These are phyloP conservation scores for Aspergillus costaricaensis DNA, from an alignment of 2,329 filamentous ascomycete species.

Conservation along the genomic window DNA sequence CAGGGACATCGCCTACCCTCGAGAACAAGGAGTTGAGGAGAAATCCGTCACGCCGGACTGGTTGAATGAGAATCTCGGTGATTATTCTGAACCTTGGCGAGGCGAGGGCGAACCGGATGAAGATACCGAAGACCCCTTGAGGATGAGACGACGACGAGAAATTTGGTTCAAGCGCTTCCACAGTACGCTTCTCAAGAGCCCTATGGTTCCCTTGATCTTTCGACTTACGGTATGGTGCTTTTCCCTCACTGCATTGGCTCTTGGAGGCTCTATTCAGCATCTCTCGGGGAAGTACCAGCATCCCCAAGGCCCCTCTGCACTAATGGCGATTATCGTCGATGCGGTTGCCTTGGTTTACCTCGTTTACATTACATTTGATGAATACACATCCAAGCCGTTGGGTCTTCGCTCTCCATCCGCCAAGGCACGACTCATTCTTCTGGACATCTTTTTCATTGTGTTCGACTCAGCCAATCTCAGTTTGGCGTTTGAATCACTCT, in stretches of 20 bases:
- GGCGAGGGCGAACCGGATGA: conserved; percentile 51
- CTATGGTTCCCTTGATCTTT: conserved; percentile 81
- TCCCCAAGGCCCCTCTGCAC: conserved; percentile 71
- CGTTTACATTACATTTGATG: conserved; percentile 91
- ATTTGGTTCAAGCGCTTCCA: conserved; percentile 63
- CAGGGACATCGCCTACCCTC: conserved; percentile 46
- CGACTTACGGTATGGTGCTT: conserved; percentile 81
- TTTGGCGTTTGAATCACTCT: conserved; percentile 82
- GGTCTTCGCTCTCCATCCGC: conserved; percentile 79
- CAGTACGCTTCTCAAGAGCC: conserved; percentile 72
- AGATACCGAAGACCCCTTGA: conserved; percentile 52
- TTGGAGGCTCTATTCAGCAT: conserved; percentile 74
- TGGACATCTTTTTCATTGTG: conserved; percentile 95
- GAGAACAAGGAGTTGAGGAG: conserved; percentile 36
- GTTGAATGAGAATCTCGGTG: conserved; percentile 47
- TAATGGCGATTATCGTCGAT: conserved; percentile 88
- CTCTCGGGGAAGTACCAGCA: conserved; percentile 52
- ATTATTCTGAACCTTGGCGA: conserved; percentile 56
- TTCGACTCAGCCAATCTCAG: conserved; percentile 94
- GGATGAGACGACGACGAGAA: conserved; percentile 53
- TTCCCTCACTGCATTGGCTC: conserved; percentile 75
- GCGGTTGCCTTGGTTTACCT: conserved; percentile 87
- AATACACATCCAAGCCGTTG: conserved; percentile 91
- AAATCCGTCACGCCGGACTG: conserved; percentile 49
- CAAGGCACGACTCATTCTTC: conserved; percentile 85